A percentile compares a stretch with the other conserved stretches of the same genome.
Evolutionary conservation across 768 basidiomycete genomes (phyloP).

Genomic region (Hortiboletus campestris): DNA sequence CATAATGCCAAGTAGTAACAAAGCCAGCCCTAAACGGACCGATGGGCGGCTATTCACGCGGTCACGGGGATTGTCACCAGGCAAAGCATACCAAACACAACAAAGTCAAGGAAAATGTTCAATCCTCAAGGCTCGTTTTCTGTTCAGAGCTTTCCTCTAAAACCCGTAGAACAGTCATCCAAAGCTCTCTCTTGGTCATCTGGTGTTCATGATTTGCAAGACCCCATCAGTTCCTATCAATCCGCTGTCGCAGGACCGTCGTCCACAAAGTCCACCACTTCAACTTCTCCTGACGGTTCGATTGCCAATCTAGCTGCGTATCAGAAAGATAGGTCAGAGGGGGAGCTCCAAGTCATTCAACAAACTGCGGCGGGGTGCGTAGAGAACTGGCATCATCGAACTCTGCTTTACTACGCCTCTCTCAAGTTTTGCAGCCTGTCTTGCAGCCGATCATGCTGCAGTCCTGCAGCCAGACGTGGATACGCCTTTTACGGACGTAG

Average conservation of each 20-base stretch:
- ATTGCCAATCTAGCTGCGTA: constrained; percentile 18
- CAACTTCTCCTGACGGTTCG: constrained; percentile 24
- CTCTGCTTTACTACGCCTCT: constrained; percentile 16
- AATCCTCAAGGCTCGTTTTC: constrained; percentile 28
- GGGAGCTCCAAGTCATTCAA: constrained; percentile 50
- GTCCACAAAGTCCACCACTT: constrained; percentile 7
- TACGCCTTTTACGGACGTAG: constrained; percentile 58
- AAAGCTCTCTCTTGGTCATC: constrained; percentile 1
- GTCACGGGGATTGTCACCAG: constrained; percentile 36
- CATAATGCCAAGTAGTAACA: background rate
- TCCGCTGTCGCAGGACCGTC: constrained; percentile 29
- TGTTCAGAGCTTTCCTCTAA: constrained; percentile 28
- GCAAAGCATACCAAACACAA: constrained; percentile 41
- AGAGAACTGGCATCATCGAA: background rate
- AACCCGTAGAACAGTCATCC: constrained; percentile 11
- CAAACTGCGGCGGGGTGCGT: constrained; percentile 52
- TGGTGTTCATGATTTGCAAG: constrained; percentile 1
- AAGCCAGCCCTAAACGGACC: constrained; percentile 34
- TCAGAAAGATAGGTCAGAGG: constrained; percentile 41
- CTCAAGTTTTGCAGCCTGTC: constrained; percentile 50
- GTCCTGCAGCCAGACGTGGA: constrained; percentile 67
- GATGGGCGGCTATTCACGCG: constrained; percentile 30
- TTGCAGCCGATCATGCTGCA: constrained; percentile 61
- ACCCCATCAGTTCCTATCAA: constrained; percentile 1
- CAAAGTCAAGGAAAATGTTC: constrained; percentile 35